phyloP scores from a whole-genome alignment of 176 grass and related monocot genomes.

The Tillandsia leiboldiana region DNA sequence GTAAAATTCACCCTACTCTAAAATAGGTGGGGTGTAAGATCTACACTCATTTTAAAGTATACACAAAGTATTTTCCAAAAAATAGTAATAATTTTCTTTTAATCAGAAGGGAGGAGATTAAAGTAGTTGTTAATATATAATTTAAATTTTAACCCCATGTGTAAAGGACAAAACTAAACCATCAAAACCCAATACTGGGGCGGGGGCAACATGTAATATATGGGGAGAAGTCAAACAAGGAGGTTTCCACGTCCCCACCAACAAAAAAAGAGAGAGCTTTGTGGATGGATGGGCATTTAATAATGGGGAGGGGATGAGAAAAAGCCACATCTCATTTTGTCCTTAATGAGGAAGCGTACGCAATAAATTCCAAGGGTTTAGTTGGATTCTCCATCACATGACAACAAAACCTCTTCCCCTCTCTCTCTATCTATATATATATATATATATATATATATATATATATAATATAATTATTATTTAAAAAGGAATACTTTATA shows the following conservation, averaged over 20 bases:
- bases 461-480: too few species aligned
- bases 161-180: neutral
- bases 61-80: too few species aligned
- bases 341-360: constrained; percentile 20
- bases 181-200: neutral
- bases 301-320: neutral
- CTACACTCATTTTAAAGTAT: too few species aligned
- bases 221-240: neutral
- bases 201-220: neutral
- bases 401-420: constrained; percentile 19
- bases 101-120: neutral
- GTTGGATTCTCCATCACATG: constrained; percentile 42
- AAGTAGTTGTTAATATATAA: neutral
- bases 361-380: constrained; percentile 35
- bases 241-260: neutral
- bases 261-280: neutral
- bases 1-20: too few species aligned
- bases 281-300: constrained; percentile 8
- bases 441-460: too few species aligned
- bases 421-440: too few species aligned
- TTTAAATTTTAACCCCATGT: neutral
- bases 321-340: constrained; percentile 22
- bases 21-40: too few species aligned
- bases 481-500: too few species aligned
- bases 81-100: too few species aligned